Evolutionary conservation across 1,139 yeast genomes (phyloP).

Genomic region (Yamadazyma dendronema): DNA sequence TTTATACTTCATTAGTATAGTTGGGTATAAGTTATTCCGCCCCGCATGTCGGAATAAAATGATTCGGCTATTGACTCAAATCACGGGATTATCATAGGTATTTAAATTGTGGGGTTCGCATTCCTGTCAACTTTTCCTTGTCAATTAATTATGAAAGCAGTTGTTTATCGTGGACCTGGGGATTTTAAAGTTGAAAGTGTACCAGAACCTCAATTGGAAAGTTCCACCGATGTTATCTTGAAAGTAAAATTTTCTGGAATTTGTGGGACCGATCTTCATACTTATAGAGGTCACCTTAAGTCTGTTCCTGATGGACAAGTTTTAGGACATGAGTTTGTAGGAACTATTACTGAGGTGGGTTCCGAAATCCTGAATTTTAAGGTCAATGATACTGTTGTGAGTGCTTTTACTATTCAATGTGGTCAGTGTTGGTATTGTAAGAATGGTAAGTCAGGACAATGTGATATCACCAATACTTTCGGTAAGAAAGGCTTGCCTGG

Average conservation of each 20-base stretch:
- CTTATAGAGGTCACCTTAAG: slow-evolving; percentile 55
- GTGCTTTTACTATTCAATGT: slow-evolving; percentile 56
- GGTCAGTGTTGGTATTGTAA: slow-evolving; percentile 56
- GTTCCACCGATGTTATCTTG: slow-evolving; percentile 48
- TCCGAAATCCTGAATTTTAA: slow-evolving; percentile 29
- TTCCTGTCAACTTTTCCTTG: not conserved
- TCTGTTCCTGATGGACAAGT: slow-evolving; percentile 38
- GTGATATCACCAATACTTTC: slow-evolving; percentile 51
- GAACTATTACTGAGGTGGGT: slow-evolving; percentile 42
- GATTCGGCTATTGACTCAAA: too few species aligned
- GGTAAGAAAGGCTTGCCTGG: slow-evolving; percentile 57
- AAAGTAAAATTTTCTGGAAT: slow-evolving; percentile 54
- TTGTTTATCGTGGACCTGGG: slow-evolving; percentile 52
- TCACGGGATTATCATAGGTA: not conserved
- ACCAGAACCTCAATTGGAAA: slow-evolving; percentile 41
- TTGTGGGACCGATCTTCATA: slow-evolving; percentile 64
- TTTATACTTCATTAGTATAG: not conserved
- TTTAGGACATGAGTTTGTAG: slow-evolving; percentile 53
- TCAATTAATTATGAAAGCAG: slow-evolving; percentile 52
- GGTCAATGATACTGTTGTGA: slow-evolving; percentile 46
- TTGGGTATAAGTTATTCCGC: not conserved
- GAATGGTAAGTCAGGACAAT: slow-evolving; percentile 52
- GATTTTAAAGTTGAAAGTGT: slow-evolving; percentile 42
- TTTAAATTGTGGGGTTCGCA: slow-evolving; percentile 2
- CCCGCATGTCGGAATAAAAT: too few species aligned